Evolutionary conservation across 2,329 filamentous ascomycete genomes (phyloP).

Genomic region (Trichoderma aggressivum): DNA sequence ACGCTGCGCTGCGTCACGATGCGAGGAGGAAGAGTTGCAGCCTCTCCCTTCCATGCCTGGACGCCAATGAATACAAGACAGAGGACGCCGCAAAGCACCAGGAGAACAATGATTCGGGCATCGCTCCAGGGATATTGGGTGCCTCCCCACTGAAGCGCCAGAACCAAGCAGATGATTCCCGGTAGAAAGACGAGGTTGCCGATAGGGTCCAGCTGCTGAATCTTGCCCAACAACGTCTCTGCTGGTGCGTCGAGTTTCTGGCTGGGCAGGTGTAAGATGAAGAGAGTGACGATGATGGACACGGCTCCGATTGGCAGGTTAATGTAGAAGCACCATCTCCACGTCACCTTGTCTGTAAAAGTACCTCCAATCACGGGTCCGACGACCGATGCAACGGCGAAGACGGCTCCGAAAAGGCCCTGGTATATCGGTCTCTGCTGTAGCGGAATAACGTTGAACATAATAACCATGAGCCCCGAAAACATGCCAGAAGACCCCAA

Average conservation of each 20-base stretch:
- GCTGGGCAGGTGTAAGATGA: slow-evolving; percentile 26
- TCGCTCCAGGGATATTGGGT: slow-evolving; percentile 26
- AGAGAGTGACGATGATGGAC: background rate
- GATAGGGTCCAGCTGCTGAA: slow-evolving; percentile 23
- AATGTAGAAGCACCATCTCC: slow-evolving; percentile 20
- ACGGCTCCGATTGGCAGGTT: slow-evolving; percentile 14
- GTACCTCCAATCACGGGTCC: slow-evolving; percentile 29
- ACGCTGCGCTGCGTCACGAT: slow-evolving; percentile 35
- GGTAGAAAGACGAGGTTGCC: slow-evolving; percentile 10
- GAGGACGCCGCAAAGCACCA: slow-evolving; percentile 35
- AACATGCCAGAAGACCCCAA: slow-evolving; percentile 42
- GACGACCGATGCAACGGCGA: slow-evolving; percentile 37
- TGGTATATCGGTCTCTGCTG: slow-evolving; percentile 1
- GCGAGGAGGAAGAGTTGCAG: slow-evolving; percentile 39
- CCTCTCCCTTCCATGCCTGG: slow-evolving; percentile 34
- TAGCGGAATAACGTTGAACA: slow-evolving; percentile 2
- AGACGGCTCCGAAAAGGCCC: slow-evolving; percentile 31
- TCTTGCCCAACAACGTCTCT: slow-evolving; percentile 28
- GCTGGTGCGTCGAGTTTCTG: slow-evolving; percentile 19
- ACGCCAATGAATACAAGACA: slow-evolving; percentile 31
- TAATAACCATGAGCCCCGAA: slow-evolving; percentile 4
- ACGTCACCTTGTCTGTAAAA: slow-evolving; percentile 31
- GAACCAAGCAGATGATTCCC: background rate
- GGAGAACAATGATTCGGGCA: slow-evolving; percentile 34
- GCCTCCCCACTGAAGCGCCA: slow-evolving; percentile 44